Conservation (phyloP, 352 stramenopile genomes). For the Pythium insidiosum region DNA sequence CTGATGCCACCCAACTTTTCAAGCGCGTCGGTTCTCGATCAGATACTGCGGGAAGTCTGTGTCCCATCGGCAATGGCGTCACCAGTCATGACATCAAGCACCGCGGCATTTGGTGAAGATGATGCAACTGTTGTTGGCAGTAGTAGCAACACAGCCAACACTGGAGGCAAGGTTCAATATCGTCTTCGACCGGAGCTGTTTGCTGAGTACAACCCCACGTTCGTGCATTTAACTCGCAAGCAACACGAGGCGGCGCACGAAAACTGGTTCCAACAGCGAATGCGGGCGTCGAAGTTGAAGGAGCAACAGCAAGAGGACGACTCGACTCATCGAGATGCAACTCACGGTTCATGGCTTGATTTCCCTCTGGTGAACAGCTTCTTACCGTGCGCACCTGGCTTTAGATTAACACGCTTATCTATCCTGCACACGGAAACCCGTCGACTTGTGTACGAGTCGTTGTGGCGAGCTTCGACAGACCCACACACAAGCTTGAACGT, state of each 20-base stretch:
- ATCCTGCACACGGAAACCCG: slow-evolving; percentile 55
- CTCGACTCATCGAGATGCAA: slow-evolving; percentile 36
- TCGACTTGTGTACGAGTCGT: slow-evolving; percentile 58
- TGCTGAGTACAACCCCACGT: slow-evolving; percentile 80
- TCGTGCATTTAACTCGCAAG: slow-evolving; percentile 81
- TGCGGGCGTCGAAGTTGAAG: slow-evolving; percentile 55
- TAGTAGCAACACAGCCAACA: neutral
- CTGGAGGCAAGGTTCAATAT: slow-evolving; percentile 66
- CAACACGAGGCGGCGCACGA: slow-evolving; percentile 84
- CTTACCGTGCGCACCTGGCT: slow-evolving; percentile 53
- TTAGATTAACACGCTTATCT: slow-evolving; percentile 41
- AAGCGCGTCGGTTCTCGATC: slow-evolving; percentile 50
- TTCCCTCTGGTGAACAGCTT: slow-evolving; percentile 82
- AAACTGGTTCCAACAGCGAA: slow-evolving; percentile 79
- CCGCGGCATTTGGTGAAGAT: slow-evolving; percentile 10
- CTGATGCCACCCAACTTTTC: slow-evolving; percentile 70
- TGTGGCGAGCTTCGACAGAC: slow-evolving; percentile 53
- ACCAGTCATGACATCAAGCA: slow-evolving; percentile 1
- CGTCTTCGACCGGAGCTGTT: slow-evolving; percentile 74
- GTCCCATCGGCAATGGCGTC: too few species aligned
- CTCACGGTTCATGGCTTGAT: slow-evolving; percentile 68
- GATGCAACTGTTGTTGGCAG: slow-evolving; percentile 16
- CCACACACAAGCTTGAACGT: slow-evolving; percentile 53
- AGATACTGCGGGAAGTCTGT: slow-evolving; percentile 76
- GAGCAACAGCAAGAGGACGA: slow-evolving; percentile 53